These are phyloP conservation scores for Jaltomata sinuosa DNA, from an alignment of 257 asterid species.

Conservation along the genomic window DNA sequence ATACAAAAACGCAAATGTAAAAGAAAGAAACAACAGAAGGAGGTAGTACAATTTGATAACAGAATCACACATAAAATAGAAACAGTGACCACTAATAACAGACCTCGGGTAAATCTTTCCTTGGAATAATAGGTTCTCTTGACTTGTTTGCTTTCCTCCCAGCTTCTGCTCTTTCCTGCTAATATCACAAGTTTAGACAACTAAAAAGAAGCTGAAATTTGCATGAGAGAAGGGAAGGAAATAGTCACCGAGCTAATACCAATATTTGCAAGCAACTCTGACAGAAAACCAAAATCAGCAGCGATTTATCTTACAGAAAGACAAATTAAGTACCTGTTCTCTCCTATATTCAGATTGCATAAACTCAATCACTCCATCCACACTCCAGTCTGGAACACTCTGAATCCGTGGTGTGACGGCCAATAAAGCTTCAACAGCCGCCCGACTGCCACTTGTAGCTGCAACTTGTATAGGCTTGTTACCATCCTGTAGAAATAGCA, in stretches of 20 bases:
- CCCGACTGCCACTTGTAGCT: slow-evolving; percentile 60
- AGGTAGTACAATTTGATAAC: background rate
- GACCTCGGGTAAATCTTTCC: slow-evolving; percentile 65
- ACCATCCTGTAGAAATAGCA: slow-evolving; percentile 53
- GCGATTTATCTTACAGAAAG: background rate
- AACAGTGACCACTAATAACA: slow-evolving; percentile 2
- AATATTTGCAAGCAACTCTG: background rate
- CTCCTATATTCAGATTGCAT: slow-evolving; percentile 42
- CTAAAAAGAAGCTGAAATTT: background rate
- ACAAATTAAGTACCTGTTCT: slow-evolving; percentile 35
- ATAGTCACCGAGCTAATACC: background rate
- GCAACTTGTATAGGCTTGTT: slow-evolving; percentile 75
- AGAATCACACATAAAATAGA: background rate
- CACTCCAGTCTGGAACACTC: slow-evolving; percentile 55
- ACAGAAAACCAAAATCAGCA: background rate
- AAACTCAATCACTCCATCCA: slow-evolving; percentile 63
- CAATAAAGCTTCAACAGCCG: slow-evolving; percentile 65
- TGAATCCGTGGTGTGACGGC: slow-evolving; percentile 45
- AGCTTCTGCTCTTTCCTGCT: slow-evolving; percentile 42
- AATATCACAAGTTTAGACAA: background rate
- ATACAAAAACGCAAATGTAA: background rate
- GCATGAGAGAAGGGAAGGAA: background rate
- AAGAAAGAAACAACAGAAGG: background rate
- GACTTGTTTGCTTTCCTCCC: slow-evolving; percentile 25
- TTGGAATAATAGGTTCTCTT: slow-evolving; percentile 25